Conservation (phyloP, 148 eudicot species). For the Polygonum aviculare region DNA sequence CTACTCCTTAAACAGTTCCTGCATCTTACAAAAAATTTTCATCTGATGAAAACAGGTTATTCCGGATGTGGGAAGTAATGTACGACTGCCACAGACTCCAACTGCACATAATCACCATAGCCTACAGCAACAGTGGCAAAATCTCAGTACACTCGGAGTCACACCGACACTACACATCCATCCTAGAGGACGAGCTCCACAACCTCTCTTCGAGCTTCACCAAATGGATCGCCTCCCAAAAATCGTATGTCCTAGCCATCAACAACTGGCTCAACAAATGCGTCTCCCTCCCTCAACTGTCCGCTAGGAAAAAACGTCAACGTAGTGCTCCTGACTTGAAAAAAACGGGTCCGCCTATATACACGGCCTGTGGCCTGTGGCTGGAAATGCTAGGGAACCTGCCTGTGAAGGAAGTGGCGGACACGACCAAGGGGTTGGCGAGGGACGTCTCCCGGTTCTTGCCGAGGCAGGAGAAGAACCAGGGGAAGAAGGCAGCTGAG, state of each 20-base stretch:
- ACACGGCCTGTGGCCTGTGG: conserved; percentile 68
- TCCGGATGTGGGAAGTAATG: conserved; percentile 91
- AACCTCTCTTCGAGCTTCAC: conserved; percentile 50
- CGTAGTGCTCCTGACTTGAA: conserved; percentile 22
- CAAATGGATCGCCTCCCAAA: conserved; percentile 68
- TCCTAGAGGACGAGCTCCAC: conserved; percentile 42
- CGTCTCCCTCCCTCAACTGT: conserved; percentile 33
- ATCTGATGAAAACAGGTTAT: conserved; percentile 36
- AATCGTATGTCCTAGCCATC: conserved; percentile 50
- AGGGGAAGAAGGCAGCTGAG: conserved; percentile 40
- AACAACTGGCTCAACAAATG: conserved; percentile 74
- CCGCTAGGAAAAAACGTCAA: conserved; percentile 30
- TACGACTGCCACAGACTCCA: conserved; percentile 75
- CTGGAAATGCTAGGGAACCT: conserved; percentile 40
- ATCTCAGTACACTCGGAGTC: conserved; percentile 56
- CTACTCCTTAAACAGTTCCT: neutral
- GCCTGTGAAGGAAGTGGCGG: conserved; percentile 39
- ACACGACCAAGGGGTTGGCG: conserved; percentile 49
- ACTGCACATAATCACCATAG: conserved; percentile 42
- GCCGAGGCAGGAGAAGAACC: conserved; percentile 73
- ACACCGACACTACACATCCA: conserved; percentile 33
- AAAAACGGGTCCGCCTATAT: conserved; percentile 67
- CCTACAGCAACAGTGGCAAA: conserved; percentile 28
- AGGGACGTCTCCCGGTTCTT: conserved; percentile 42
- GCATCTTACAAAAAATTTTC: neutral